phyloP scores from a whole-genome alignment of 106 monocot species.

The Dioscorea alata region DNA sequence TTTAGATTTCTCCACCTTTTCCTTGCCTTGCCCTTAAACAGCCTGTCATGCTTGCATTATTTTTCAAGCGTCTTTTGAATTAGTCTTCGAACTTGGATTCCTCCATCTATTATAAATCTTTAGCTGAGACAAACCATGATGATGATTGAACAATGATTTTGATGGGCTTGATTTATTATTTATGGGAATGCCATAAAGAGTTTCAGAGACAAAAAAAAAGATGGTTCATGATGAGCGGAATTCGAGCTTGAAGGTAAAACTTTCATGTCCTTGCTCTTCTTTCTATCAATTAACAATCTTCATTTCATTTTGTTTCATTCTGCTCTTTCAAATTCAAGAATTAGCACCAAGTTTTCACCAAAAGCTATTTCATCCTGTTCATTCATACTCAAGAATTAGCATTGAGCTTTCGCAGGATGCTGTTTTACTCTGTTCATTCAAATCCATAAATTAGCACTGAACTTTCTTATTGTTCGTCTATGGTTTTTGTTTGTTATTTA shows the following conservation, averaged over 20 bases:
- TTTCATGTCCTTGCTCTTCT: neutral
- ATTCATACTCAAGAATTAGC: too few relatives aligned
- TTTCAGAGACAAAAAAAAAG: neutral
- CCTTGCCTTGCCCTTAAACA: slow-evolving; percentile 1
- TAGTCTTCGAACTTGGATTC: neutral
- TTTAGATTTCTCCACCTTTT: slow-evolving; percentile 14
- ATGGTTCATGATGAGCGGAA: slow-evolving; percentile 5
- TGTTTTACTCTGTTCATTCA: too few relatives aligned
- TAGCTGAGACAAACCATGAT: neutral
- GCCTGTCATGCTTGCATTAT: slow-evolving; percentile 17
- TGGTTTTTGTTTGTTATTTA: too few relatives aligned
- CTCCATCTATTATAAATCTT: neutral
- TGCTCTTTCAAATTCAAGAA: too few relatives aligned
- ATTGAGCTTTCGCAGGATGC: too few relatives aligned
- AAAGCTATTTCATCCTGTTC: too few relatives aligned
- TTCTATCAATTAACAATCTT: neutral
- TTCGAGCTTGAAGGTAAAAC: slow-evolving; percentile 1
- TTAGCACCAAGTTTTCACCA: too few relatives aligned
- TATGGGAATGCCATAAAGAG: neutral
- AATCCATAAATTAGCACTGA: too few relatives aligned
- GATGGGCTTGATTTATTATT: neutral
- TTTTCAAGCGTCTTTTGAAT: neutral
- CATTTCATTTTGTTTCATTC: too few relatives aligned
- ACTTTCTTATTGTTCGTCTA: too few relatives aligned
- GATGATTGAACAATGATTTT: neutral